These are phyloP conservation scores for Takakia lepidozioides DNA, from an alignment of 225 moss, liverwort and hornwort species.

Conservation along the genomic window DNA sequence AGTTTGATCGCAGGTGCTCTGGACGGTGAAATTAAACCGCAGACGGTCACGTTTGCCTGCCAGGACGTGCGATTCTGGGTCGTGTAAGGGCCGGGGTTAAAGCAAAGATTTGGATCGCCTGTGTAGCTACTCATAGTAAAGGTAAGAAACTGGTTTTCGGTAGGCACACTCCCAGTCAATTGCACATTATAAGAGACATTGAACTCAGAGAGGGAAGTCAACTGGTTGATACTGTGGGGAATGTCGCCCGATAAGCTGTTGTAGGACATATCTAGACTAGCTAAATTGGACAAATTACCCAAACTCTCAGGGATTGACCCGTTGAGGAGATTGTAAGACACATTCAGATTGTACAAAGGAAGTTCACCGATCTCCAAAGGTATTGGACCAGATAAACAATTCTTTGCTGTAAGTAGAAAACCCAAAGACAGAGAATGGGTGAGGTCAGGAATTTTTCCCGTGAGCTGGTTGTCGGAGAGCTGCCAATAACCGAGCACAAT, in stretches of 20 bases:
- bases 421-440: conserved; percentile 8
- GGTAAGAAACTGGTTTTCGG: conserved; percentile 22
- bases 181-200: conserved; percentile 28
- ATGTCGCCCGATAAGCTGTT: conserved; percentile 24
- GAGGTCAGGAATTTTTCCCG: conserved; percentile 41
- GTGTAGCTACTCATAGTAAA: conserved; percentile 17
- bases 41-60: conserved; percentile 16
- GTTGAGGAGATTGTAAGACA: conserved; percentile 27
- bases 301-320: conserved; percentile 28
- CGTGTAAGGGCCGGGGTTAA: conserved; percentile 9
- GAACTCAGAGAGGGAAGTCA: conserved; percentile 24
- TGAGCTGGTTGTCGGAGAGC: conserved; percentile 47
- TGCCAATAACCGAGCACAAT: conserved; percentile 32
- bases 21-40: no score
- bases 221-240: conserved; percentile 25
- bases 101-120: conserved; percentile 19
- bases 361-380: conserved; percentile 27
- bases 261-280: conserved; percentile 25
- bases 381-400: conserved; percentile 34
- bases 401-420: conserved; percentile 20
- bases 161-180: conserved; percentile 19
- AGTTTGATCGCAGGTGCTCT: no score
- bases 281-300: conserved; percentile 20
- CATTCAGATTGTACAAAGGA: conserved; percentile 34
- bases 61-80: conserved; percentile 14